Conservation (phyloP, 208 protist species). For the Leishmania guyanensis region DNA sequence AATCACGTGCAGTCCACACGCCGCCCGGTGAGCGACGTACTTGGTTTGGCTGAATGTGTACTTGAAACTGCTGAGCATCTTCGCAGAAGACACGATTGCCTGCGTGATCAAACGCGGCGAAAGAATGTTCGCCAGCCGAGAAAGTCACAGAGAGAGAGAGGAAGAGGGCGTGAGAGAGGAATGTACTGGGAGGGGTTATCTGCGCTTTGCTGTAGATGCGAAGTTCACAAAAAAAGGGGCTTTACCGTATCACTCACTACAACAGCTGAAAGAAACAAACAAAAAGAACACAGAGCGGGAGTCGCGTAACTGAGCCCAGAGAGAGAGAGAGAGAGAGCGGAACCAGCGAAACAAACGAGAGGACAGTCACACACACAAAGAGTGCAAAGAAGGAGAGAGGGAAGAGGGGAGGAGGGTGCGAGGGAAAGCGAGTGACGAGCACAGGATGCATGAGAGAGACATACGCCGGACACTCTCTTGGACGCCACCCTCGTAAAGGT, state of each 20-base stretch:
- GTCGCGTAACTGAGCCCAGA: neutral
- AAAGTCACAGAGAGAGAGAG: neutral
- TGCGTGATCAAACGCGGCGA: neutral
- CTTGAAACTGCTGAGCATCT: conserved; percentile 17
- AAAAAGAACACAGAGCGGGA: neutral
- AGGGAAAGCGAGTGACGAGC: neutral
- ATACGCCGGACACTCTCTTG: neutral
- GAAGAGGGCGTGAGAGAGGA: neutral
- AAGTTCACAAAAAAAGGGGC: neutral
- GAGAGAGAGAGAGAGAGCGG: neutral
- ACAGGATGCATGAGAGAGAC: neutral
- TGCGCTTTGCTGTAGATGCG: neutral
- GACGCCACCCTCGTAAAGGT: neutral
- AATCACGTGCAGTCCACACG: conserved; percentile 41
- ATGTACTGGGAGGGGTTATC: neutral
- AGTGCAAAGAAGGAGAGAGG: neutral
- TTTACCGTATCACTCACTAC: neutral
- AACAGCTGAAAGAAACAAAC: neutral
- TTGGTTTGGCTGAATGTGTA: conserved; percentile 45
- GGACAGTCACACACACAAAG: neutral
- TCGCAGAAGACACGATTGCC: neutral
- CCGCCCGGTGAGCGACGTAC: conserved; percentile 40
- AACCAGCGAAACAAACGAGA: neutral
- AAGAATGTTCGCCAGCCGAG: neutral
- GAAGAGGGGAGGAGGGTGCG: neutral